Conservation (phyloP, 768 basidiomycete genomes). For the Pleurotus salmoneostramineus region DNA sequence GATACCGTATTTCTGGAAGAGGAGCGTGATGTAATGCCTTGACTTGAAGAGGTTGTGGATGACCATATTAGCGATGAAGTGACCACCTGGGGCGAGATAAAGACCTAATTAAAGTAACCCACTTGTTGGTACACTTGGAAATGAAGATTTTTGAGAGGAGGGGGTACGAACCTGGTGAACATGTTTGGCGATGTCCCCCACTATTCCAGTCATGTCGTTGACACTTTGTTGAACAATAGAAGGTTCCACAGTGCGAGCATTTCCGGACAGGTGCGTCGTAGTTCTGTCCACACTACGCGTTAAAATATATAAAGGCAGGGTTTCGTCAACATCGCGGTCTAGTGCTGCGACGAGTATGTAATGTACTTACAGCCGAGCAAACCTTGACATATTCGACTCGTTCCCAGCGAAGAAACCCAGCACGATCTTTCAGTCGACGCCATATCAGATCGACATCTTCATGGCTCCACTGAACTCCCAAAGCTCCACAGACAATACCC, state of each 20-base stretch:
- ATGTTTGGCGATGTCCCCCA: not conserved
- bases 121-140: too few relatives aligned
- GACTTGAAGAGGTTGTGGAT: too few relatives aligned
- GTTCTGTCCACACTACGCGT: not conserved
- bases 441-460: not conserved
- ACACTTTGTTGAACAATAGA: not conserved
- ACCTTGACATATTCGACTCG: too few relatives aligned
- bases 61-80: too few relatives aligned
- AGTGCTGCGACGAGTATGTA: too few relatives aligned
- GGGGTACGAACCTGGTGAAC: not conserved
- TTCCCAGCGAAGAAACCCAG: not conserved
- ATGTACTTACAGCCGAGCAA: not conserved
- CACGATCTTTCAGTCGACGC: not conserved
- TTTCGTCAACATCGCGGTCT: not conserved
- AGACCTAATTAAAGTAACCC: too few relatives aligned
- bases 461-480: not conserved
- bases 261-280: not conserved
- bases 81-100: too few relatives aligned
- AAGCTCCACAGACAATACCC: too few relatives aligned
- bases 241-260: not conserved
- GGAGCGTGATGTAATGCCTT: too few relatives aligned
- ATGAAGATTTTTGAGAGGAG: too few relatives aligned
- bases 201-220: not conserved
- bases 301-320: not conserved
- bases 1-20: too few relatives aligned